These are phyloP conservation scores for Fomitopsis serialis DNA, from an alignment of 768 basidiomycete genomes.

Conservation along the genomic window DNA sequence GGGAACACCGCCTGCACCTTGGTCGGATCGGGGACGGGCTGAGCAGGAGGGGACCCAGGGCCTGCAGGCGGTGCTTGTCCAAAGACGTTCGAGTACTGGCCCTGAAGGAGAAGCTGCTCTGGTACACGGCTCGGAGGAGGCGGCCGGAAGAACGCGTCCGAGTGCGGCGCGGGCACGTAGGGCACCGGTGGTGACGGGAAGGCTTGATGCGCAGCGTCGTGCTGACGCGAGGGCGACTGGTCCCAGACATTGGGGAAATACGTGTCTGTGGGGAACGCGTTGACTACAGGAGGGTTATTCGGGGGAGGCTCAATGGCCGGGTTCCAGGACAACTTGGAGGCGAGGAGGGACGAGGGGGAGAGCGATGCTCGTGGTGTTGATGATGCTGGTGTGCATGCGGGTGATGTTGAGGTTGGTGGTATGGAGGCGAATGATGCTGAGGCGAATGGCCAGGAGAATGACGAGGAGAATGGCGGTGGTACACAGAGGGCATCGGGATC, in stretches of 20 bases:
- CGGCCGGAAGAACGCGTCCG: slow-evolving; percentile 53
- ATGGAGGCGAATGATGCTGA: slow-evolving; percentile 8
- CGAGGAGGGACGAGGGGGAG: slow-evolving; percentile 44
- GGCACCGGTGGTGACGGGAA: background rate
- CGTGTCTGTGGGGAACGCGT: slow-evolving; percentile 64
- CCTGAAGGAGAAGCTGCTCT: slow-evolving; percentile 59
- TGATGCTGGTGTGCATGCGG: slow-evolving; percentile 20
- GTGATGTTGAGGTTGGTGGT: slow-evolving; percentile 20
- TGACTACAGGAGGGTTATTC: slow-evolving; percentile 43
- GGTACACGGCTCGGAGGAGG: slow-evolving; percentile 61
- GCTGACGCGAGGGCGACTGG: slow-evolving; percentile 37
- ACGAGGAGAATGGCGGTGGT: slow-evolving; percentile 16
- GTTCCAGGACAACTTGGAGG: slow-evolving; percentile 77
- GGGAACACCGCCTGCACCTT: slow-evolving; percentile 84
- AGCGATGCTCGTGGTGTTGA: slow-evolving; percentile 18
- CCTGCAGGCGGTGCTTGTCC: slow-evolving; percentile 38
- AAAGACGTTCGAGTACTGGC: slow-evolving; percentile 66
- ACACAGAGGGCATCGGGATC: slow-evolving; percentile 4
- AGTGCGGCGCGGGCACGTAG: slow-evolving; percentile 30
- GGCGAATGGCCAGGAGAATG: slow-evolving; percentile 14
- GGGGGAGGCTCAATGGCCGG: slow-evolving; percentile 79
- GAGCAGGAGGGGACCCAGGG: slow-evolving; percentile 23
- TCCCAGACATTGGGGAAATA: slow-evolving; percentile 91
- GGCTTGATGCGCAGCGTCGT: slow-evolving; percentile 31
- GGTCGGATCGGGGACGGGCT: slow-evolving; percentile 58